Evolutionary conservation across 2,329 filamentous ascomycete species (phyloP).

Genomic region (Raffaelea ambrosiae): DNA sequence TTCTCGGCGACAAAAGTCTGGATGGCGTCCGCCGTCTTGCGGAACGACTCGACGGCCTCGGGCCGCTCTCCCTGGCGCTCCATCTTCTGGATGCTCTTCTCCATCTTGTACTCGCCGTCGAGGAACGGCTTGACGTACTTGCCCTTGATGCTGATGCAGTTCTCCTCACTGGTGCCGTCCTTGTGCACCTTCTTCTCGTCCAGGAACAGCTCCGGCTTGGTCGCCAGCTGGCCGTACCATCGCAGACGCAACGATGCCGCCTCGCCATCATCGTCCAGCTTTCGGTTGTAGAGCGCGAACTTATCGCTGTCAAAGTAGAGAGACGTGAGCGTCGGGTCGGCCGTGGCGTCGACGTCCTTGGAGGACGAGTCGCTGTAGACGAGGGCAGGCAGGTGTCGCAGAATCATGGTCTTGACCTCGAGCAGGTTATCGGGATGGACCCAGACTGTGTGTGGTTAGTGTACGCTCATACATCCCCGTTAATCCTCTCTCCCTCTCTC

Average conservation of each 20-base stretch:
- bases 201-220: slow-evolving; percentile 71
- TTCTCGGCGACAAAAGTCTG: slow-evolving; percentile 72
- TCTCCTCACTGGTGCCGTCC: slow-evolving; percentile 69
- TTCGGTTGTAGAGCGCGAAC: slow-evolving; percentile 80
- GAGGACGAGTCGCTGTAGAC: slow-evolving; percentile 85
- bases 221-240: slow-evolving; percentile 81
- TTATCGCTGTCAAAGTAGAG: slow-evolving; percentile 88
- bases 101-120: slow-evolving; percentile 80
- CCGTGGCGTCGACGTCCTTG: slow-evolving; percentile 69
- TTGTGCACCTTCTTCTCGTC: slow-evolving; percentile 84
- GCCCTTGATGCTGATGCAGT: slow-evolving; percentile 78
- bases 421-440: slow-evolving; percentile 91
- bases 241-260: slow-evolving; percentile 77
- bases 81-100: slow-evolving; percentile 84
- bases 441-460: slow-evolving; percentile 49
- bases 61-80: slow-evolving; percentile 63
- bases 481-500: no score
- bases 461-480: no score
- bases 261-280: slow-evolving; percentile 67
- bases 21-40: slow-evolving; percentile 64
- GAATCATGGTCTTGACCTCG: slow-evolving; percentile 92
- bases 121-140: slow-evolving; percentile 89
- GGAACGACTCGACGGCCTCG: slow-evolving; percentile 60
- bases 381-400: slow-evolving; percentile 81
- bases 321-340: slow-evolving; percentile 88